Base-by-base conservation (phyloP, 225 moss, liverwort and hornwort species). In the Sphagnum contortum region DNA sequence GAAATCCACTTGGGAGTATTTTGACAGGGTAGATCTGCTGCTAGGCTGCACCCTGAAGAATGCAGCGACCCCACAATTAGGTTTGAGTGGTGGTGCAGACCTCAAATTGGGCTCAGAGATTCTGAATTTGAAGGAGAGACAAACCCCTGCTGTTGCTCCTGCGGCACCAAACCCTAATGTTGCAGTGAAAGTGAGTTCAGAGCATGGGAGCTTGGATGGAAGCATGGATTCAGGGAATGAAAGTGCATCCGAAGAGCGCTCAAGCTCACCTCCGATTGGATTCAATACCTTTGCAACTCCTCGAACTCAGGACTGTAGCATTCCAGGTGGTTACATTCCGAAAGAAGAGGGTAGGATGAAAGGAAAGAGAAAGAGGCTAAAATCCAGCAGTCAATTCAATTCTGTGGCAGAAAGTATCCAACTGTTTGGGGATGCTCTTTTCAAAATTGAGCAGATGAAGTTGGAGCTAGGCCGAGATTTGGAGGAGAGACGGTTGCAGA, bases 1-100 rank as follows among this genome's bases (percentile, higher is more conserved):
- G 71, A 84, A 29, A 29, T 29, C 78, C 0, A 78, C 84, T 2
- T 84, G 84, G 84, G 81, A 84, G 75, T 84, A 80, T 80, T 84
- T 73, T 14, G 80, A 81, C 57, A 75, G 84, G 4, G 80, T 80
- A 11, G 80, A 84, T 53, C 45, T 81, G 73, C 45, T 84, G 56
- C 81, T 77, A 80, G 84, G 84, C 50, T 75, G 77, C 45, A 77
- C 84, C 12, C 80, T 77, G 69, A 77, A 80, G 46, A 77, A 75
- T 57, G 75, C 75, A 66, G 72, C 68, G 4, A 53, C 58, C 4
- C 67, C 69, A 4, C 58, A 12, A 2, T 72, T 72, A 4, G 71
- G 65, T 4, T 59, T 72, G 6, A 78, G 75, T 3, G 74, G 56
- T 6, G 72, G 70, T 8, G 48, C 74, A 2, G 76, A 76, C 29